Evolutionary conservation across 2,329 filamentous ascomycete species (phyloP).

Genomic region (Alternaria angustiovoidea): DNA sequence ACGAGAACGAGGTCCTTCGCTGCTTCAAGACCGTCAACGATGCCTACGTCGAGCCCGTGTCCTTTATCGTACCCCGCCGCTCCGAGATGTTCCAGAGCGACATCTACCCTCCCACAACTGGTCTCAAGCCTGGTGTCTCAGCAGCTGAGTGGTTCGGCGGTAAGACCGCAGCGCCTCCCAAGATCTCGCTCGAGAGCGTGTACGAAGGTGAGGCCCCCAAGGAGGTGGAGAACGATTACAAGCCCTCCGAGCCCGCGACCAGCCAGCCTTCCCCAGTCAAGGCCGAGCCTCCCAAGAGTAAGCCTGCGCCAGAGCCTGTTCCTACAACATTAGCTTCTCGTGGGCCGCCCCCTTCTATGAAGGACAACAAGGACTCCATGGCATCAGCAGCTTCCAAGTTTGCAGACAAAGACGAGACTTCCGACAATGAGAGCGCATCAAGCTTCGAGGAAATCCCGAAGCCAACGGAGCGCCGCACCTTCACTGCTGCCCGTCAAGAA

Average conservation of each 20-base stretch:
- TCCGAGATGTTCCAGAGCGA: constrained; percentile 97
- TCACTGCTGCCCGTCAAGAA: constrained; percentile 48
- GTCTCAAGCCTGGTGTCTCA: constrained; percentile 80
- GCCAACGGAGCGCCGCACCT: constrained; percentile 68
- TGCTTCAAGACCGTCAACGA: constrained; percentile 98
- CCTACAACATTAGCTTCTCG: constrained; percentile 58
- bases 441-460: constrained; percentile 88
- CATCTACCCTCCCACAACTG: constrained; percentile 88
- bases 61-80: constrained; percentile 93
- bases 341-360: constrained; percentile 72
- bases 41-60: constrained; percentile 91
- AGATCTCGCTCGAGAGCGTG: constrained; percentile 91
- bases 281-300: constrained; percentile 61
- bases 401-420: constrained; percentile 75
- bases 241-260: constrained; percentile 58
- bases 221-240: constrained; percentile 76
- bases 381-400: constrained; percentile 85
- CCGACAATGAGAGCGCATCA: constrained; percentile 71
- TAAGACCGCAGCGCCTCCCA: constrained; percentile 83
- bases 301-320: constrained; percentile 51
- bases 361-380: constrained; percentile 87
- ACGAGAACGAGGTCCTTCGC: constrained; percentile 91
- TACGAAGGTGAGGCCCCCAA: constrained; percentile 85
- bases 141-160: constrained; percentile 85
- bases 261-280: constrained; percentile 56